These are phyloP conservation scores for Aspergillus egyptiacus DNA, from an alignment of 495 filamentous ascomycete species.

Conservation along the genomic window DNA sequence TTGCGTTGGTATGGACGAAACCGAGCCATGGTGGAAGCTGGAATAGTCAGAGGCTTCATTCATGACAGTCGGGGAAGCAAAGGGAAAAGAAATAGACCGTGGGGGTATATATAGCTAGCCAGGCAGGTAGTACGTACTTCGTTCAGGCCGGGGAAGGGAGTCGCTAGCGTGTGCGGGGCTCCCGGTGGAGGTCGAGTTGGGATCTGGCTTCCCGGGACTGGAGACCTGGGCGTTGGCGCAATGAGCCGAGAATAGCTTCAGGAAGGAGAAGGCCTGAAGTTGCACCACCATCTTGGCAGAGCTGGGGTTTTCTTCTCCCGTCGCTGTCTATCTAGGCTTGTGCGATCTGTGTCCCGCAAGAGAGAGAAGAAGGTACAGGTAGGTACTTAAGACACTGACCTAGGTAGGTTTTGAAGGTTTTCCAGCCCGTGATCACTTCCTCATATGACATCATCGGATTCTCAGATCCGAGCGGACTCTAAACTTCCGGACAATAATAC, in stretches of 20 bases:
- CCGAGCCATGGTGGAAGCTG: conserved; percentile 25
- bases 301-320: too few species aligned
- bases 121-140: too few species aligned
- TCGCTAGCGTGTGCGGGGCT: conserved; percentile 7
- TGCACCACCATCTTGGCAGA: conserved; percentile 11
- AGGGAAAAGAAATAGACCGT: not conserved
- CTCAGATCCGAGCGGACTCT: too few species aligned
- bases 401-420: too few species aligned
- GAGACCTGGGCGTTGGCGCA: conserved; percentile 1
- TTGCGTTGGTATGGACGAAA: conserved; percentile 22
- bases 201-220: not conserved
- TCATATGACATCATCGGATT: too few species aligned
- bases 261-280: conserved; percentile 1
- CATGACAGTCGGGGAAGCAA: not conserved
- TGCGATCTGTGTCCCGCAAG: too few species aligned
- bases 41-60: not conserved
- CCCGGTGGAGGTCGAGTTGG: not conserved
- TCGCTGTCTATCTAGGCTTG: too few species aligned
- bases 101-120: conserved; percentile 6
- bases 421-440: too few species aligned
- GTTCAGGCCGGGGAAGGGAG: not conserved
- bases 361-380: not conserved
- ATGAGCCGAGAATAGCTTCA: conserved; percentile 12
- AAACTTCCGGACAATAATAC: too few species aligned
- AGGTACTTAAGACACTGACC: too few species aligned